Evolutionary conservation across 108 stramenopile genomes (phyloP).

Genomic region (Pseudonitzschia multistriata): DNA sequence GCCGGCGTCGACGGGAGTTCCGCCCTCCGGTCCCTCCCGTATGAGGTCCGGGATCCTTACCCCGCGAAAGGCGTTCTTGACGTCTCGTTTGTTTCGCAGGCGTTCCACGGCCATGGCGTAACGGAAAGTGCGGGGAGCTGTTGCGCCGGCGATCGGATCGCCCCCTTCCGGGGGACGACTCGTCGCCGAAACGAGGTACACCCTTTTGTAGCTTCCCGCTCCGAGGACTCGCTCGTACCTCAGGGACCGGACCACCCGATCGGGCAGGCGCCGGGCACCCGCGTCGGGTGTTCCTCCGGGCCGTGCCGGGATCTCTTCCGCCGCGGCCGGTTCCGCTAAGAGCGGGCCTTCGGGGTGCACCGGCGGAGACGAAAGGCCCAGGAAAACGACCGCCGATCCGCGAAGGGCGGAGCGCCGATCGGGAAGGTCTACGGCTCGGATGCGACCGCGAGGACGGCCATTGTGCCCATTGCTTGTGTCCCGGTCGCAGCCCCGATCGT

Average conservation of each 20-base stretch:
- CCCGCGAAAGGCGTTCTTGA: conserved; percentile 1
- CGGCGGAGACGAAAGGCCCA: too few relatives aligned
- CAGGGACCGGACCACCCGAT: background rate
- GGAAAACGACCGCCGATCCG: background rate
- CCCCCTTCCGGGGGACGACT: background rate
- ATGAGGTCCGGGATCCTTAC: background rate
- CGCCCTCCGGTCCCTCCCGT: background rate
- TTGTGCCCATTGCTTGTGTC: too few relatives aligned
- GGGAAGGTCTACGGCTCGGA: too few relatives aligned
- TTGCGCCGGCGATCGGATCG: conserved; percentile 6
- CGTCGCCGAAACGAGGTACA: conserved; percentile 23
- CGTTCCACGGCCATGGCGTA: conserved; percentile 22
- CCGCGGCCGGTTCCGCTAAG: too few relatives aligned
- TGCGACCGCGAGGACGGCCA: too few relatives aligned
- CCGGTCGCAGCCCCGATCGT: too few relatives aligned
- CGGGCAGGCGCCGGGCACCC: background rate
- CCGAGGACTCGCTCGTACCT: conserved; percentile 19
- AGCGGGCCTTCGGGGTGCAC: too few relatives aligned
- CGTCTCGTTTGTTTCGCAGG: conserved; percentile 6
- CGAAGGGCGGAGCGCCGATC: background rate
- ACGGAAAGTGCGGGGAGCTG: background rate
- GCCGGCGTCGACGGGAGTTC: too few relatives aligned
- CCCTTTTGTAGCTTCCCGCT: conserved; percentile 27
- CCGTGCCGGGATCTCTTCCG: too few relatives aligned
- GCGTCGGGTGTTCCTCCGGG: background rate